Base-by-base conservation (phyloP, 169 alveolate genomes). In the Neospora caninum region DNA sequence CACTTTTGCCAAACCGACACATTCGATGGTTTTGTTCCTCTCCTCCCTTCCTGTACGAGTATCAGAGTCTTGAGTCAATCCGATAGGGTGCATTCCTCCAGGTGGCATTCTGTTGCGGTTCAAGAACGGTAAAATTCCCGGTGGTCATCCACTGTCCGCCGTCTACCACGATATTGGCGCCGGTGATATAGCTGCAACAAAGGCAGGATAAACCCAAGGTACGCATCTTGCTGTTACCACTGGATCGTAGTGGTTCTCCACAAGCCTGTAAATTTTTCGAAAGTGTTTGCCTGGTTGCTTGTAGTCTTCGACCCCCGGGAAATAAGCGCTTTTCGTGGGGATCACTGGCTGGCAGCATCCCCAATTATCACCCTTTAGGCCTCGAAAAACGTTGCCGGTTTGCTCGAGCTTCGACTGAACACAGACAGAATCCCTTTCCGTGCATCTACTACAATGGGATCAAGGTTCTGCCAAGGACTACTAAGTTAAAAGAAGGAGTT, bases 91-190 rank as follows among this genome's bases (percentile, higher is more conserved):
- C 92, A 10, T 67, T 20, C 45, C 92, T 53, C 92, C 92, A 88
- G 36, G 53, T 53, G 58, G 22, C 58, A 45, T 88, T 88, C 80
- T 36, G 53, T 4, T 22, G 38, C 10, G 92, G 92, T n/a, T 88
- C 80, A 20, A 88, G 83, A 54, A 64, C 67, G 0, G 92, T 54
- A 34, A 38, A 88, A 41, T 88, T 93, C 18, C 93, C 89, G 36
- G 58, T 34, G 31, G 96, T 93, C 80, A 94, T 95, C 93, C 94
- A 69, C 93, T 94, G 94, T 36, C 98, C 99, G 54, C 99, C 98
- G 96, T 98, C 99, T 31, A 98, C 98, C 31, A 96, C 84, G 41
- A 96, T 54, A 67, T 96, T 97, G 88, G 96, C 91, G 6, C 99
- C 99, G 58, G 98, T 97, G 16, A 98, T 95, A 88, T 18, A 92